Evolutionary conservation across 2,329 filamentous ascomycete species (phyloP).

Genomic region (Colletotrichum echinochloae): DNA sequence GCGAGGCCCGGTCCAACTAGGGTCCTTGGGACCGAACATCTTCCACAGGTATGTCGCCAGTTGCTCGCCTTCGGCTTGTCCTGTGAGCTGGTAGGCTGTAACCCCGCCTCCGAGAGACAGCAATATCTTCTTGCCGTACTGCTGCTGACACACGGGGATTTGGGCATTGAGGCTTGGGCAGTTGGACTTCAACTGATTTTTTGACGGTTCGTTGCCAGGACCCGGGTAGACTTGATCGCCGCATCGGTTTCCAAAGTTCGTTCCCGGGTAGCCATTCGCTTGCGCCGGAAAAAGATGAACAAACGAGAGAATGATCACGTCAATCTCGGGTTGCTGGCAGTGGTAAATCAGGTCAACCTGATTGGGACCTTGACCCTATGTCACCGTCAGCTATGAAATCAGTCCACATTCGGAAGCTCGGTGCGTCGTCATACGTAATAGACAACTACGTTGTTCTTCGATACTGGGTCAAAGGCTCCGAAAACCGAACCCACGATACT

Average conservation of each 20-base stretch:
- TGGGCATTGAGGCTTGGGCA: slow-evolving; percentile 52
- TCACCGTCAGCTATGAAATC: background rate
- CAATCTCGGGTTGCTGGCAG: slow-evolving; percentile 54
- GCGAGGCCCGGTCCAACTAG: slow-evolving; percentile 46
- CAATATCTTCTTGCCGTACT: slow-evolving; percentile 54
- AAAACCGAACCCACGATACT: slow-evolving; percentile 13
- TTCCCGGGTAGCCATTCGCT: slow-evolving; percentile 55
- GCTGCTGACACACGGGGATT: slow-evolving; percentile 54
- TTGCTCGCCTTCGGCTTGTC: slow-evolving; percentile 50
- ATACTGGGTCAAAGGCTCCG: slow-evolving; percentile 46
- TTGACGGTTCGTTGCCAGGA: slow-evolving; percentile 47
- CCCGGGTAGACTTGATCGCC: slow-evolving; percentile 47
- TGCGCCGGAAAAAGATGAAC: slow-evolving; percentile 56
- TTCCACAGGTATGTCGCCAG: slow-evolving; percentile 54
- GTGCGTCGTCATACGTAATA: slow-evolving; percentile 53
- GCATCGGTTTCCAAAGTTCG: slow-evolving; percentile 58
- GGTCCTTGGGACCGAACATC: slow-evolving; percentile 54
- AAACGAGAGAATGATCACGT: slow-evolving; percentile 58
- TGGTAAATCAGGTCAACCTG: slow-evolving; percentile 53
- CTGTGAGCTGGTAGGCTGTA: slow-evolving; percentile 51
- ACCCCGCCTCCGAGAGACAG: slow-evolving; percentile 56
- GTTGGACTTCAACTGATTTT: slow-evolving; percentile 49
- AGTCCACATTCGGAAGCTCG: no score
- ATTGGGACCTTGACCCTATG: slow-evolving; percentile 55
- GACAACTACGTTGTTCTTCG: slow-evolving; percentile 55